These are phyloP conservation scores for Colletotrichum truncatum DNA, from an alignment of 2,329 filamentous ascomycete species.

Conservation along the genomic window DNA sequence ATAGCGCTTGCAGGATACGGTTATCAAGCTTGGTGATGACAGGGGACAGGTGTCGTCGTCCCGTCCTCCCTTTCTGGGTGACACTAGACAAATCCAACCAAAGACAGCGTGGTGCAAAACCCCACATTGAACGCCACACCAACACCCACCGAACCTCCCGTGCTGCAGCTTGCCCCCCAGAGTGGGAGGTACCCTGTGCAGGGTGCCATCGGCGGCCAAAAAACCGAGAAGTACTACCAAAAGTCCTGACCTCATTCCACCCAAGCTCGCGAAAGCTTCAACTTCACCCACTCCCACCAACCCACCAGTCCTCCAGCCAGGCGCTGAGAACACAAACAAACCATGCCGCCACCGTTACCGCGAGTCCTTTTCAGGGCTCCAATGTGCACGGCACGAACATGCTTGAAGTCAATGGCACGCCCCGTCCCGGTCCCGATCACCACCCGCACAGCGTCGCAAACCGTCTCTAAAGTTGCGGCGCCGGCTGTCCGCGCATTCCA, in stretches of 20 bases:
- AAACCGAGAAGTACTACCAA: not conserved
- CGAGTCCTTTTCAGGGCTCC: conserved; percentile 2
- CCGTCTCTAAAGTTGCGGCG: too few relatives aligned
- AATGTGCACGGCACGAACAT: not conserved
- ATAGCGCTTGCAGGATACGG: too few relatives aligned
- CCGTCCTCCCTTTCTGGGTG: conserved; percentile 7
- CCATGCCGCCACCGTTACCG: conserved; percentile 19
- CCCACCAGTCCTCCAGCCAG: not conserved
- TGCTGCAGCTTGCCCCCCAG: conserved; percentile 1
- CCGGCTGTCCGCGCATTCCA: conserved; percentile 28
- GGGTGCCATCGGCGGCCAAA: not conserved
- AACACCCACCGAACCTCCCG: not conserved
- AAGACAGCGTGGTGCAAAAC: not conserved
- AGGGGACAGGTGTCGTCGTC: conserved; percentile 26
- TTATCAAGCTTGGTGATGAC: conserved; percentile 10
- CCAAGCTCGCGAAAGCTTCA: not conserved
- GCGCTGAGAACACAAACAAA: not conserved
- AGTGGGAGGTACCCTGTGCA: conserved; percentile 9
- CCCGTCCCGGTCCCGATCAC: not conserved
- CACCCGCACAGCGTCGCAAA: not conserved
- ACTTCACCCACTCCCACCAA: not conserved
- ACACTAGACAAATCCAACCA: not conserved
- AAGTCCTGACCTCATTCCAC: conserved; percentile 24
- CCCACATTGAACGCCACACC: not conserved
- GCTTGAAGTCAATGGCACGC: not conserved